phyloP scores from a whole-genome alignment of 768 basidiomycete genomes.

The Amanita rimosa region DNA sequence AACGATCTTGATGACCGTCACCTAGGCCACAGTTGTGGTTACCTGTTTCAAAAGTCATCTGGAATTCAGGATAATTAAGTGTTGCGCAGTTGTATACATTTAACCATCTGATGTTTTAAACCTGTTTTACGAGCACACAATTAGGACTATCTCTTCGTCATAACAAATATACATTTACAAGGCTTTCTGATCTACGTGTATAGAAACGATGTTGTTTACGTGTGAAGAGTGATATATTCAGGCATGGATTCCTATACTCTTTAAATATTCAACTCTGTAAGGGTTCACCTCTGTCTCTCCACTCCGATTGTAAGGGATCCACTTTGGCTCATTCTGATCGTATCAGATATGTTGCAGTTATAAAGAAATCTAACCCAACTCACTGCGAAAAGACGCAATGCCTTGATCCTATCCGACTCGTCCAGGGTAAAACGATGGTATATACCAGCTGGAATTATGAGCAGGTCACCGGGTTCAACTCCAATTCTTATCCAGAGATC shows the following conservation, averaged over 20 bases:
- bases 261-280: constrained; percentile 51
- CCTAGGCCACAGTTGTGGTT: not conserved
- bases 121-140: not conserved
- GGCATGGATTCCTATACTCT: constrained; percentile 32
- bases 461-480: constrained; percentile 67
- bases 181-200: not conserved
- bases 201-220: no score
- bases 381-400: constrained; percentile 80
- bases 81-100: constrained; percentile 5
- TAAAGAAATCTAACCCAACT: constrained; percentile 6
- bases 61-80: not conserved
- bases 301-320: constrained; percentile 67
- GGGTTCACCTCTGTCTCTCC: constrained; percentile 52
- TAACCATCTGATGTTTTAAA: constrained; percentile 4
- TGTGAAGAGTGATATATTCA: constrained; percentile 10
- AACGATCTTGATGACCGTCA: not conserved
- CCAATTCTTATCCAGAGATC: constrained; percentile 78
- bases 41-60: not conserved
- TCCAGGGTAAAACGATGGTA: constrained; percentile 95
- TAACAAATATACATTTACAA: not conserved
- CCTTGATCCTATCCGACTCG: constrained; percentile 57
- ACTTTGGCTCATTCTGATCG: constrained; percentile 80
- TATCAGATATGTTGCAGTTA: not conserved
- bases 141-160: not conserved
- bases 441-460: constrained; percentile 83